Base-by-base conservation (phyloP, 1,284 basidiomycete genomes). In the Ustilago trichophora region DNA sequence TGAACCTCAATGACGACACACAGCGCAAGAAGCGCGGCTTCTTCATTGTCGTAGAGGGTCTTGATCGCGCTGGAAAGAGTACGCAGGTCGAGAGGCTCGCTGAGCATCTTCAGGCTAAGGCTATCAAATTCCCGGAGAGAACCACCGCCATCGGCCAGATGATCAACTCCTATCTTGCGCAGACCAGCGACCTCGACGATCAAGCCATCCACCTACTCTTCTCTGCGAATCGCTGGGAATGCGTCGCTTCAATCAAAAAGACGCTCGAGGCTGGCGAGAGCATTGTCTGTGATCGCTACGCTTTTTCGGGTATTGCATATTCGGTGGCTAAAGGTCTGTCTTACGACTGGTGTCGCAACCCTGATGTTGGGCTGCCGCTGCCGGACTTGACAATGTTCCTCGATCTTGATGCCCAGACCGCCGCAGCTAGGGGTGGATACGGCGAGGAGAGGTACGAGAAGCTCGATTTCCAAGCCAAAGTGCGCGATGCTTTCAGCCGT, bases 261-360 rank as follows among this genome's bases (percentile, higher is more conserved):
- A 83, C 87, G 19, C 85, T 98, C 11, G 82, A 83, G 0, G 77
- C 83, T 0, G 93, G 93, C 0, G 89, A 87, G 7, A 87, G 87
- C 0, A 84, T 98, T 73, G 84, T 99, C 26, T 92, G 91, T 74
- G 95, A 98, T 82, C 87, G 96, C 31, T 99, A 98, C 81, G 92
- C 93, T 0, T 98, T 97, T 82, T 97, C 93, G 1, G 96, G 95
- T 1, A 90, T 95, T 66, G 94, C 93, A 1, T 98, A 97, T 83
- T 92, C 92, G 1, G 87, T 89, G 6, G 88, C 93, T 41, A 98
- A 98, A 82, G 85, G 85, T 16, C 80, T 87, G n/a, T 74, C 82
- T 18, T 84, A 84, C 75, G 85, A 87, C 24, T 98, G 92, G 91
- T 96, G 93, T 82, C 86, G 88, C 36, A 83, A 87, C 3, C 93